Evolutionary conservation across 768 basidiomycete genomes (phyloP).

Genomic region (Steccherinum ochraceum): DNA sequence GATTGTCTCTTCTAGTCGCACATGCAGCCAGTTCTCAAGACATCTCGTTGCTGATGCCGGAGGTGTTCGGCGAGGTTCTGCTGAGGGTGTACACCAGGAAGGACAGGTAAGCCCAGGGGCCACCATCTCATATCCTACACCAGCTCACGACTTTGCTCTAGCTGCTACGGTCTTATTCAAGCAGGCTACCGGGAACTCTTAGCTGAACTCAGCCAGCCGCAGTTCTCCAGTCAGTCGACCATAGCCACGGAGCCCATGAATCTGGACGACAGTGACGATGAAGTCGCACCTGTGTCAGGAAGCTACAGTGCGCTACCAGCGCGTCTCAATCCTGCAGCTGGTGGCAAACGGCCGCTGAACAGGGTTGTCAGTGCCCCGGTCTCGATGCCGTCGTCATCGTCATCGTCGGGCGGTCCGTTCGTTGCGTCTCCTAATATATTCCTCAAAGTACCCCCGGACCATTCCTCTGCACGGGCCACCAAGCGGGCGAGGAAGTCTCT

Average conservation of each 20-base stretch:
- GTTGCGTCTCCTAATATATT: too few species aligned
- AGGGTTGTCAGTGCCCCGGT: background rate
- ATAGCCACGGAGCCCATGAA: too few species aligned
- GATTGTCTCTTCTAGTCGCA: background rate
- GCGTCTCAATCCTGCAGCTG: background rate
- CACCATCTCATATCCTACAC: background rate
- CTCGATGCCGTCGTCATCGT: background rate
- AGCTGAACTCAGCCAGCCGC: conserved; percentile 14
- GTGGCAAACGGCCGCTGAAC: background rate
- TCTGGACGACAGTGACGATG: background rate
- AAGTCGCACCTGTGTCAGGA: background rate
- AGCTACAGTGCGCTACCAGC: too few species aligned
- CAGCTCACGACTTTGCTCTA: conserved; percentile 12
- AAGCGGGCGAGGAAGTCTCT: too few species aligned
- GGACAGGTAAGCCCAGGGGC: conserved; percentile 23
- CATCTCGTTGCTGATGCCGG: conserved; percentile 61
- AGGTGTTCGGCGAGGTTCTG: conserved; percentile 61
- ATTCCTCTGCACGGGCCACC: too few species aligned
- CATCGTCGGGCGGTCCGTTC: background rate
- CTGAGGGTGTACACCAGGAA: conserved; percentile 68
- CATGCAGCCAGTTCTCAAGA: conserved; percentile 50
- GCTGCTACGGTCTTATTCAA: conserved; percentile 59
- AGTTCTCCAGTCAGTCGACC: too few species aligned
- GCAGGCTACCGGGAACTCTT: conserved; percentile 52
- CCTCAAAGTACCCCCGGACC: too few species aligned